Evolutionary conservation across 345 rosid genomes (phyloP), one percentile per base, ranked within the genome.

Genomic region (Hibiscus syriacus): DNA sequence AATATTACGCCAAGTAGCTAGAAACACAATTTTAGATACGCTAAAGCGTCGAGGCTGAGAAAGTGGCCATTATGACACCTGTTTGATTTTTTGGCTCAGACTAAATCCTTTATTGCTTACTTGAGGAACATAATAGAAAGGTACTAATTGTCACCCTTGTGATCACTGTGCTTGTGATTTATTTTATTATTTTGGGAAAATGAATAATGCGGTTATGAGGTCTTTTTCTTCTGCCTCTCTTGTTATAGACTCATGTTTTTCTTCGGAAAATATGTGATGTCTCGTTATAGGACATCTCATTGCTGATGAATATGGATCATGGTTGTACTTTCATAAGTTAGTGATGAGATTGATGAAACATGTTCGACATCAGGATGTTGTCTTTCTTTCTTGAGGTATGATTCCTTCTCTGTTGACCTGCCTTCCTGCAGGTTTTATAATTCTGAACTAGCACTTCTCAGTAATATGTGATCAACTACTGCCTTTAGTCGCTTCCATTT

Each of bases 1-100:
- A 71, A 75, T 68, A 50, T 66, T 90, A 34, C 77, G 97, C 77
- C 78, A 71, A 6, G 85, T 83, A 76, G 96, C 97, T 46, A 81
- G 87, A 78, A 80, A 77, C 72, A 73, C 64, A 67, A 89, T 91
- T 48, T 90, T 91, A 14, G 82, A 62, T 23, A 66, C 72, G 0
- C 88, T 87, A 32, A 41, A n/a, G n/a, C n/a, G n/a, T n/a, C n/a
- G n/a, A n/a, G n/a, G n/a, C n/a, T n/a, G n/a, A n/a, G n/a, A n/a
- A n/a, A n/a, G n/a, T n/a, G n/a, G n/a, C n/a, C n/a, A n/a, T n/a
- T n/a, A n/a, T n/a, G n/a, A n/a, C n/a, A n/a, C n/a, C n/a, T n/a
- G n/a, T n/a, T n/a, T n/a, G n/a, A n/a, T n/a, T n/a, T n/a, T n/a
- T n/a, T n/a, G 19, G 27, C 43, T 34, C 9, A 14, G 17, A 26